Percentiles rank a stretch among this genome's conserved stretches.
Evolutionary conservation across 345 rosid genomes (phyloP).

Genomic region (Toxicodendron radicans): DNA sequence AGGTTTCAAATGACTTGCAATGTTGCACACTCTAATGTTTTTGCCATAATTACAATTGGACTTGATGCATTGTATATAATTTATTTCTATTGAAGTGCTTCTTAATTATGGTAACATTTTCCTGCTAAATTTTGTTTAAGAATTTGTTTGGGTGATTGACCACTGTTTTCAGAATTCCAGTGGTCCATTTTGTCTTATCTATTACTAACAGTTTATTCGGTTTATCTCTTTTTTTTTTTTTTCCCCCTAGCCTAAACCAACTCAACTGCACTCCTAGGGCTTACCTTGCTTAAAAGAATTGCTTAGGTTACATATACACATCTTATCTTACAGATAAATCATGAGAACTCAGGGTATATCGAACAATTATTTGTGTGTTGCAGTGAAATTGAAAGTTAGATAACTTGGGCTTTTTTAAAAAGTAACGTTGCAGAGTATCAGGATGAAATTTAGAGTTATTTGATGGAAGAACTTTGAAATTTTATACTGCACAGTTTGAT

Average conservation of each 20-base stretch:
- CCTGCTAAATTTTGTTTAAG: background rate
- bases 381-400: background rate
- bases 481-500: background rate
- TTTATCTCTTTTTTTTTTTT: background rate
- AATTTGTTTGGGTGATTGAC: background rate
- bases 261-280: background rate
- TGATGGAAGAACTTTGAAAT: conserved; percentile 2
- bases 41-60: background rate
- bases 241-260: background rate
- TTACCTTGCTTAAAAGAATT: background rate
- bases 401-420: background rate
- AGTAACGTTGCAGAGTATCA: background rate
- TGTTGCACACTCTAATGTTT: background rate
- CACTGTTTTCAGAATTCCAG: background rate
- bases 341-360: background rate
- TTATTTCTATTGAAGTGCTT: background rate
- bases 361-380: background rate
- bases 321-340: background rate
- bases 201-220: background rate
- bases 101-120: background rate
- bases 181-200: background rate
- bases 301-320: too few relatives aligned
- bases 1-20: background rate
- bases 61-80: background rate
- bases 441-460: background rate